phyloP scores from a whole-genome alignment of 2,329 filamentous ascomycete species.

The Aureobasidium sp. region DNA sequence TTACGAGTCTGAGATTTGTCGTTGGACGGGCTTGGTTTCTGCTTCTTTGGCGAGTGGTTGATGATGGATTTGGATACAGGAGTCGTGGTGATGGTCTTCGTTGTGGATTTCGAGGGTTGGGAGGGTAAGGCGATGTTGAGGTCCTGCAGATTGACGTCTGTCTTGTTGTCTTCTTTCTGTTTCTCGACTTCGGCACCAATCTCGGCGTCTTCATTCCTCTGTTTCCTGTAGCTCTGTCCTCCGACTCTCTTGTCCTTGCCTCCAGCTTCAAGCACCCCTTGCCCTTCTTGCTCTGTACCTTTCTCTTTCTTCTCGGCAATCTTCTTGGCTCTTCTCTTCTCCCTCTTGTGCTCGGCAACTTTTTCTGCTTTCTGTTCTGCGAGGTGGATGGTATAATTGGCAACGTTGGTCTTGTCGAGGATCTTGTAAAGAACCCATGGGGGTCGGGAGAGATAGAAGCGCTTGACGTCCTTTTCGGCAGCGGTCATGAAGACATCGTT shows the following conservation, averaged over 20 bases:
- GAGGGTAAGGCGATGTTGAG: background rate
- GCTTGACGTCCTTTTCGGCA: background rate
- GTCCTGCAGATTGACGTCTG: background rate
- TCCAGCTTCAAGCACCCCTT: background rate
- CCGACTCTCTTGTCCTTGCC: background rate
- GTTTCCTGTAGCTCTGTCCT: background rate
- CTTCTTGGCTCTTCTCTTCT: conserved; percentile 5
- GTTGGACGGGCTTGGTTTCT: background rate
- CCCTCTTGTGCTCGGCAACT: background rate
- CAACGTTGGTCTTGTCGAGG: background rate
- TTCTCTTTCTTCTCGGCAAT: background rate
- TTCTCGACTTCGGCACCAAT: background rate
- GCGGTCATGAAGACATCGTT: background rate
- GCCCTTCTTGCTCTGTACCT: background rate
- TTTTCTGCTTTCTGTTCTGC: background rate
- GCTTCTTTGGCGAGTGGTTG: too few species aligned
- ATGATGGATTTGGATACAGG: too few species aligned
- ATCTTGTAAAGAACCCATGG: background rate
- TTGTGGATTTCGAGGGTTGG: too few species aligned
- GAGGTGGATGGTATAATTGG: background rate
- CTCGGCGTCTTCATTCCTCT: too few species aligned
- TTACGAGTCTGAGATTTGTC: too few species aligned
- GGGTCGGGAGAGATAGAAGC: background rate
- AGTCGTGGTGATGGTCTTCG: too few species aligned
- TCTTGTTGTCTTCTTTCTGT: background rate